phyloP scores from a whole-genome alignment of 225 moss, liverwort and hornwort species.

The Neckera pumila region DNA sequence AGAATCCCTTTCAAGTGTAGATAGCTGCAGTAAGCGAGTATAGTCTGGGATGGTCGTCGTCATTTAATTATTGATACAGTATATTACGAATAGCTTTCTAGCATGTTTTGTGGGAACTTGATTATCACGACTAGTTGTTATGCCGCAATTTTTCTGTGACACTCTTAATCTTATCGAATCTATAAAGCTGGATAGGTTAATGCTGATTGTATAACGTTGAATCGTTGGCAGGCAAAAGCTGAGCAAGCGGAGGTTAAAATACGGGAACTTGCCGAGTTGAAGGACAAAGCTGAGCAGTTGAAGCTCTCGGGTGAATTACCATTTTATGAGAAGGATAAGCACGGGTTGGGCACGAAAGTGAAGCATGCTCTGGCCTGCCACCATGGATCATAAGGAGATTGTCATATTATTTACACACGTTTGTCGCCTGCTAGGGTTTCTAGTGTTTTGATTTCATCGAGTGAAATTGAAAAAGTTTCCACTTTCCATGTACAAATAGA shows the following conservation, averaged over 20 bases:
- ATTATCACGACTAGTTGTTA: not conserved
- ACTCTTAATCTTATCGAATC: not conserved
- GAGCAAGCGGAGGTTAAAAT: conserved; percentile 30
- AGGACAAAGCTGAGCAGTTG: conserved; percentile 41
- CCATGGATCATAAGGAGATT: not conserved
- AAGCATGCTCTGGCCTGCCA: conserved; percentile 17
- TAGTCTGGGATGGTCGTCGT: not conserved
- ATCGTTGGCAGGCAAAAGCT: conserved; percentile 23
- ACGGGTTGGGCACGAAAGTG: conserved; percentile 25
- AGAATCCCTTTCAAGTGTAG: not conserved
- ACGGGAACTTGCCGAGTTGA: conserved; percentile 41
- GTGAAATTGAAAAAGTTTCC: not conserved
- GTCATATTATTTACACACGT: not conserved
- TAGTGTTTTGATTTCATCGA: not conserved
- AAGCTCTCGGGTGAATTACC: conserved; percentile 24
- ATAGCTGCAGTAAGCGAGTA: not conserved
- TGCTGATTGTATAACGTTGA: not conserved
- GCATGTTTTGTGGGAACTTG: not conserved
- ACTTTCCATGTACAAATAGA: not conserved
- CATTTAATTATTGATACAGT: not conserved
- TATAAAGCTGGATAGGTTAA: too few relatives aligned
- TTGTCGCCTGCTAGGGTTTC: too few relatives aligned
- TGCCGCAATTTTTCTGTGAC: not conserved
- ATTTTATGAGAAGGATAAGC: conserved; percentile 22
- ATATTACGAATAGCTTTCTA: not conserved